These are phyloP conservation scores for Narthecium ossifragum DNA, from an alignment of 106 monocot genomes.

Conservation along the genomic window DNA sequence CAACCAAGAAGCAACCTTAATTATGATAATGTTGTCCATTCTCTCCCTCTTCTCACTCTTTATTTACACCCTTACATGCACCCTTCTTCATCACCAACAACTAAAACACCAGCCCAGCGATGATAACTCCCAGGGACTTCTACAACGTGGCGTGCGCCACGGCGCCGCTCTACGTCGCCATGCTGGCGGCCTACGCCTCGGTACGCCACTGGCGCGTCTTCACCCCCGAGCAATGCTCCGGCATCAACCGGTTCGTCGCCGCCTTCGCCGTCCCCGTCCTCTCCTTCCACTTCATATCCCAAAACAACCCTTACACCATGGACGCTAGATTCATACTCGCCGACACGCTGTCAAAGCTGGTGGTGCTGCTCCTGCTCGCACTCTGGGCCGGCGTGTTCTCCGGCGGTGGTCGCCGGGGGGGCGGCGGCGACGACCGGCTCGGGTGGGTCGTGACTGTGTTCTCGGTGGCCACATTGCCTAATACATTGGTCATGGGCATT, in stretches of 20 bases:
- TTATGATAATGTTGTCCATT: no score
- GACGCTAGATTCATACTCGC: conserved; percentile 40
- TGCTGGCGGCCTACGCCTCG: conserved; percentile 45
- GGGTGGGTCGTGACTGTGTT: conserved; percentile 68
- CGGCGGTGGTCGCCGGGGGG: neutral
- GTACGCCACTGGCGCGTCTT: conserved; percentile 37
- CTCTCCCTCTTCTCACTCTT: neutral
- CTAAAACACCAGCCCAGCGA: conserved; percentile 11
- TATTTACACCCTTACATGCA: neutral
- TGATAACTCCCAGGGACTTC: conserved; percentile 44
- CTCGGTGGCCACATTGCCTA: conserved; percentile 49
- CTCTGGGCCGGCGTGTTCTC: conserved; percentile 8
- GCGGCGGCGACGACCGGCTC: conserved; percentile 9
- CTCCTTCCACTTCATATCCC: conserved; percentile 61
- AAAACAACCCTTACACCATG: conserved; percentile 48
- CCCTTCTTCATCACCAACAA: neutral
- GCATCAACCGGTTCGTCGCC: conserved; percentile 56
- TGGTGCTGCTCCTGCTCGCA: conserved; percentile 21
- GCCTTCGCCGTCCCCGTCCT: conserved; percentile 61
- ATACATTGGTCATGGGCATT: conserved; percentile 61
- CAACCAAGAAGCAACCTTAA: no score
- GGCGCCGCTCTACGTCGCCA: conserved; percentile 52
- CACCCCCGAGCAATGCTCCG: conserved; percentile 52
- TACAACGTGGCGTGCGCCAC: conserved; percentile 55
- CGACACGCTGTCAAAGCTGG: conserved; percentile 46